Evolutionary conservation across 306 rosid genomes (phyloP).

Genomic region (Gastrolobium bilobum): DNA sequence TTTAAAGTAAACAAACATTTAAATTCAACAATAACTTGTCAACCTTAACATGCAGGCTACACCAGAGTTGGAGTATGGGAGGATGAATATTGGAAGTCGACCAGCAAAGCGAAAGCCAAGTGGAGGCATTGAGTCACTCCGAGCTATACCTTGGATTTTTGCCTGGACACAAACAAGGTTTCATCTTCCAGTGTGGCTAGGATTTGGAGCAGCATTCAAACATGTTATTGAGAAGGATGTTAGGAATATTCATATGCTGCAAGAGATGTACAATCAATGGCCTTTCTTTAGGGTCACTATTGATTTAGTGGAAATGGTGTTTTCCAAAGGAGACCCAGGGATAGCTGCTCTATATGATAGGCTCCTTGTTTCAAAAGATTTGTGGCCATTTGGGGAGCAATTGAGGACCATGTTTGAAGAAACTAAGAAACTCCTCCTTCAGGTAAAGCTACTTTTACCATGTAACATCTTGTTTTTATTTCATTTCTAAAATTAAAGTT

Average conservation of each 20-base stretch:
- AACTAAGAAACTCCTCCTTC: constrained; percentile 76
- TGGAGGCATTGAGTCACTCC: constrained; percentile 93
- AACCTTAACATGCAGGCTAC: constrained; percentile 73
- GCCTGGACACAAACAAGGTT: constrained; percentile 98
- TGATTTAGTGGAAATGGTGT: constrained; percentile 96
- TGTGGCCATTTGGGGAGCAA: constrained; percentile 77
- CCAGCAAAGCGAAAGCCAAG: constrained; percentile 94
- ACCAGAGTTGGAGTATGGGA: constrained; percentile 94
- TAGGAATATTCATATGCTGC: constrained; percentile 76
- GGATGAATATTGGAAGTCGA: constrained; percentile 97
- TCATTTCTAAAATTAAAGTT: too few relatives aligned
- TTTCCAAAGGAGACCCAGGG: constrained; percentile 94
- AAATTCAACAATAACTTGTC: constrained; percentile 7
- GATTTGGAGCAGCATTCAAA: constrained; percentile 85
- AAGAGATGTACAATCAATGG: constrained; percentile 88
- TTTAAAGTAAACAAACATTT: not conserved
- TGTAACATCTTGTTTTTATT: not conserved
- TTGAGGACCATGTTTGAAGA: constrained; percentile 78
- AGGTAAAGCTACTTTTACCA: constrained; percentile 60
- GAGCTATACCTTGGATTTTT: constrained; percentile 98
- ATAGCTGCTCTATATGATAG: constrained; percentile 86
- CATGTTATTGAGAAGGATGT: constrained; percentile 68
- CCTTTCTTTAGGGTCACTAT: constrained; percentile 96
- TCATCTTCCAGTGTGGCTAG: constrained; percentile 97
- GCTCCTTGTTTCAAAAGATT: constrained; percentile 85